phyloP scores from a whole-genome alignment of 148 eudicot genomes.

The Spergularia marina region DNA sequence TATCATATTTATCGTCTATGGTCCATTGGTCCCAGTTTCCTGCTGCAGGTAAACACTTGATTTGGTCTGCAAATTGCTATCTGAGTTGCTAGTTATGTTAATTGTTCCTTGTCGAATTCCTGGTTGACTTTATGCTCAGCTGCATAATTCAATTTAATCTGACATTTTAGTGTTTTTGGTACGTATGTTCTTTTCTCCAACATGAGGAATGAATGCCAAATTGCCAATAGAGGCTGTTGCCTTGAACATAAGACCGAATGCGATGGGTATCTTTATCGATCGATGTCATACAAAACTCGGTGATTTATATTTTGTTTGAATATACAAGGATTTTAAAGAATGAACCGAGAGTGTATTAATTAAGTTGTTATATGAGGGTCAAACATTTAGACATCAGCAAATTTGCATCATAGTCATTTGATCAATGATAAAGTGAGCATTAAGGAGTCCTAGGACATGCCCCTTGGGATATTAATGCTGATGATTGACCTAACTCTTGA shows the following conservation, averaged over 20 bases:
- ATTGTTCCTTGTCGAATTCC: constrained; percentile 2
- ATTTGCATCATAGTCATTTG: neutral
- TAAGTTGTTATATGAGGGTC: neutral
- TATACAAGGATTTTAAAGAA: neutral
- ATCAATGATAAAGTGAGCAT: no score
- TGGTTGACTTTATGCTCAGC: constrained; percentile 20
- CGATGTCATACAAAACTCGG: neutral
- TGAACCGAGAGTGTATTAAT: neutral
- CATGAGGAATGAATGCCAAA: no score
- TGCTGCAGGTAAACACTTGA: constrained; percentile 22
- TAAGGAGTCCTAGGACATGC: no score
- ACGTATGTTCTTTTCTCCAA: no score
- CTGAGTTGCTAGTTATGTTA: neutral
- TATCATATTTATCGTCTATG: neutral
- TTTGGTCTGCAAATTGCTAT: constrained; percentile 11
- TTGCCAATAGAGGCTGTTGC: no score
- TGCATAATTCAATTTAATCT: constrained; percentile 14
- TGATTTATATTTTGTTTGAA: no score
- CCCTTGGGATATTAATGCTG: neutral
- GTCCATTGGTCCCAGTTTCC: constrained; percentile 1
- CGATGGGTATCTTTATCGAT: no score
- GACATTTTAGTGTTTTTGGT: no score
- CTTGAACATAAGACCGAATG: no score
- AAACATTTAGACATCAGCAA: neutral
- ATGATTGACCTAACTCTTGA: constrained; percentile 17